phyloP scores from a whole-genome alignment of 2,329 filamentous ascomycete genomes.

The Dothideomycetes sp. region DNA sequence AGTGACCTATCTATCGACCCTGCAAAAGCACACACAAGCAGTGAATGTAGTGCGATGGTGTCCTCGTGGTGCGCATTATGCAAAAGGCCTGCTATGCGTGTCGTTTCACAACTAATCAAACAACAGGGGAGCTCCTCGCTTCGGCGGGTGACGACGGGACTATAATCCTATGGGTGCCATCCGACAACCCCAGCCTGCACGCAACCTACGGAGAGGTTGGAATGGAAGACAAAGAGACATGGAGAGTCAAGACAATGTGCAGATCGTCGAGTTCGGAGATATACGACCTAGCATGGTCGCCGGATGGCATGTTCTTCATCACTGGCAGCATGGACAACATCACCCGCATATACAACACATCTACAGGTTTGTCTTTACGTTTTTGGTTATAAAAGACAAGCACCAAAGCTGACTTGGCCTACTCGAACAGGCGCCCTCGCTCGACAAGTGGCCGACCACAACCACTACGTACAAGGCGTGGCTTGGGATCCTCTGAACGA shows the following conservation, averaged over 20 bases:
- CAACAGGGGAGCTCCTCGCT: conserved; percentile 74
- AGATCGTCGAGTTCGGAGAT: conserved; percentile 90
- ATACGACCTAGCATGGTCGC: conserved; percentile 97
- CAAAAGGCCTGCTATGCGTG: too few species aligned
- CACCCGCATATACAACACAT: conserved; percentile 90
- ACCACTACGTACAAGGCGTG: conserved; percentile 96
- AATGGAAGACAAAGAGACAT: conserved; percentile 88
- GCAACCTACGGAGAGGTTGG: conserved; percentile 68
- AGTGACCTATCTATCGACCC: conserved; percentile 82
- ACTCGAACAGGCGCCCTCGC: conserved; percentile 51
- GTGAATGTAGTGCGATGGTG: conserved; percentile 97
- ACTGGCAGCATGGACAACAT: conserved; percentile 99
- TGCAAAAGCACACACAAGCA: conserved; percentile 88
- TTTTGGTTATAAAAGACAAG: conserved; percentile 4
- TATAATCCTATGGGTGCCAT: conserved; percentile 89
- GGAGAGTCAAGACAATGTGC: conserved; percentile 97
- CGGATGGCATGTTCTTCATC: conserved; percentile 92
- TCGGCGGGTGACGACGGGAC: conserved; percentile 97
- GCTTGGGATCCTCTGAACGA: conserved; percentile 98
- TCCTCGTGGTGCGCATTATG: conserved; percentile 59
- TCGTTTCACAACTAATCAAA: conserved; percentile 3
- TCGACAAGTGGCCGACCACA: conserved; percentile 92
- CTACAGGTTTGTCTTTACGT: conserved; percentile 55
- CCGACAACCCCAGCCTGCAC: conserved; percentile 56
- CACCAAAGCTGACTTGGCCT: conserved; percentile 11